These are phyloP conservation scores for Ogataea allantospora DNA, from an alignment of 805 yeast genomes.

Conservation along the genomic window DNA sequence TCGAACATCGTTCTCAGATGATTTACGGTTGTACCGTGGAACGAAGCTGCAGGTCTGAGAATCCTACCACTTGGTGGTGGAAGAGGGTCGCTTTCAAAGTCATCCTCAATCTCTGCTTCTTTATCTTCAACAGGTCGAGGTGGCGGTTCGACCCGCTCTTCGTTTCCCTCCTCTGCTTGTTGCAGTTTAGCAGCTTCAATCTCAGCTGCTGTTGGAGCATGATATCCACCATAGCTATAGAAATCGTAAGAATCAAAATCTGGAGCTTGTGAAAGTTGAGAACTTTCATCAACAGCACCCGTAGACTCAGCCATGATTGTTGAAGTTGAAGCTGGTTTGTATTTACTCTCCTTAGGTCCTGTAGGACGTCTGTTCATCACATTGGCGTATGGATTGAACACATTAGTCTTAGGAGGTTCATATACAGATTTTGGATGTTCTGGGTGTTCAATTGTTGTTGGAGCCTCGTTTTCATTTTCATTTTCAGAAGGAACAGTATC, in stretches of 20 bases:
- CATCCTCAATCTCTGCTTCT: conserved; percentile 7
- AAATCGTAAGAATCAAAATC: conserved; percentile 25
- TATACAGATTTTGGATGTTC: neutral
- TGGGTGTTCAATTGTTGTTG: neutral
- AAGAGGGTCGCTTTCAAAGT: conserved; percentile 13
- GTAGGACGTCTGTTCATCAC: conserved; percentile 10
- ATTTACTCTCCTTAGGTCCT: conserved; percentile 11
- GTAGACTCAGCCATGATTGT: conserved; percentile 6
- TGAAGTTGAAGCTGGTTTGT: conserved; percentile 10
- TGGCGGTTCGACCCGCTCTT: conserved; percentile 1
- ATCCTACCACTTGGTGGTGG: conserved; percentile 24
- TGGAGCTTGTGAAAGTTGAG: conserved; percentile 13
- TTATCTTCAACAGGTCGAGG: neutral
- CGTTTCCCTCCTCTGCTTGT: conserved; percentile 8
- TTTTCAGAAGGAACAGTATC: neutral
- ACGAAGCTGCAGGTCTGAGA: conserved; percentile 19
- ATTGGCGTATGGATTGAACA: conserved; percentile 25
- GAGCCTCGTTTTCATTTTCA: conserved; percentile 3
- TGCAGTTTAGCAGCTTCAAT: conserved; percentile 5
- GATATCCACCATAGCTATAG: conserved; percentile 34
- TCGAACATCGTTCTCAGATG: conserved; percentile 29
- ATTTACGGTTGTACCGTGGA: conserved; percentile 14
- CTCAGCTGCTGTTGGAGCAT: conserved; percentile 20
- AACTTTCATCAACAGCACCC: conserved; percentile 3
- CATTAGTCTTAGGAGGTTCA: conserved; percentile 6